Evolutionary conservation across 208 protist genomes (phyloP).

Genomic region (Acanthamoeba divionensis): DNA sequence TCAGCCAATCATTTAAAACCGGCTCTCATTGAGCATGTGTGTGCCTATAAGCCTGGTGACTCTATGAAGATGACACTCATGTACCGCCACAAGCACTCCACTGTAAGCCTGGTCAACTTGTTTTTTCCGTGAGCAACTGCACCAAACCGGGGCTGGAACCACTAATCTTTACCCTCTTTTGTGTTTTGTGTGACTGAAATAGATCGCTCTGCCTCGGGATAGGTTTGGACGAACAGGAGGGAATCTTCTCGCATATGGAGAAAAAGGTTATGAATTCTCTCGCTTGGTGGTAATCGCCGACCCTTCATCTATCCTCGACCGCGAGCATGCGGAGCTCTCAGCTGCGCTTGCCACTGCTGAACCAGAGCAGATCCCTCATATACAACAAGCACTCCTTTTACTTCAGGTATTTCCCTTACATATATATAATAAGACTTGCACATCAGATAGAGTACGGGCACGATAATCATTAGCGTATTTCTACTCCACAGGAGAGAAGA

Average conservation of each 20-base stretch:
- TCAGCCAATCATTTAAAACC: slow-evolving; percentile 9
- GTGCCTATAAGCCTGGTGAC: neutral
- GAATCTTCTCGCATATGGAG: neutral
- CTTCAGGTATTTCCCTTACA: neutral
- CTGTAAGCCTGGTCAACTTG: neutral
- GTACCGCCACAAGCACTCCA: slow-evolving; percentile 26
- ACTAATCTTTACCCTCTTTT: neutral
- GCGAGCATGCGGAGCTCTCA: neutral
- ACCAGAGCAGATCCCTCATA: neutral
- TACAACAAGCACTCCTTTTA: neutral
- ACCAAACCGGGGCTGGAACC: neutral
- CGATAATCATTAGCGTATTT: neutral
- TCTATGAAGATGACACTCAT: slow-evolving; percentile 25
- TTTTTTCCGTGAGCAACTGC: neutral
- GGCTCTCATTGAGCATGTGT: neutral
- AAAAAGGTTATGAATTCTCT: neutral
- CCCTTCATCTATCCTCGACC: slow-evolving; percentile 5
- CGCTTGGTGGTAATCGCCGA: neutral
- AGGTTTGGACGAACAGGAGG: neutral
- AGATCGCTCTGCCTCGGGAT: neutral
- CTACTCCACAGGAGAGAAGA: neutral
- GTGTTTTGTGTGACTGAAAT: neutral
- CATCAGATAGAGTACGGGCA: neutral
- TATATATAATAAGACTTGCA: neutral
- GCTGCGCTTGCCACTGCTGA: neutral